A percentile compares a stretch with the other conserved stretches of the same genome.
These are phyloP conservation scores for Stereum hirsutum DNA, from an alignment of 1,284 basidiomycete genomes.

Conservation along the genomic window DNA sequence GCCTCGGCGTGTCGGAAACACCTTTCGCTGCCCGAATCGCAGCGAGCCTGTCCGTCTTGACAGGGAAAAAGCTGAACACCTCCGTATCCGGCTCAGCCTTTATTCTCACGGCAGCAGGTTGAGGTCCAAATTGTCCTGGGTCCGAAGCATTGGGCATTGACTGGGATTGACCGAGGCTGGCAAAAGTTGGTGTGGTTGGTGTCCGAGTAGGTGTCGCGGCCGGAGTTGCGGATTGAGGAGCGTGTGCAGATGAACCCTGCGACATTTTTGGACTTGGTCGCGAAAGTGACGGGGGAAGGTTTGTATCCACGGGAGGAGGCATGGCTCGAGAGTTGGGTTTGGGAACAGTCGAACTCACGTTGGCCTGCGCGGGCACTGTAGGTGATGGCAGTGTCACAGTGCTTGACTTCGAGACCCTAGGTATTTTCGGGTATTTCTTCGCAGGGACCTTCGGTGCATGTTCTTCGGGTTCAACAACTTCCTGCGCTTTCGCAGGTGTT, in stretches of 20 bases:
- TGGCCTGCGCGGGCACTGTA: background rate
- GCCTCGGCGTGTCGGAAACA: too few species aligned
- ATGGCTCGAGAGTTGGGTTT: too few species aligned
- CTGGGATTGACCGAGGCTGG: too few species aligned
- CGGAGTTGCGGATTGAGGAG: background rate
- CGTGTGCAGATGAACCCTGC: background rate
- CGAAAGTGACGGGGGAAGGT: background rate
- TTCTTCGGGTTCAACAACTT: background rate
- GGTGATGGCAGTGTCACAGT: background rate
- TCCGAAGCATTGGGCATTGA: background rate
- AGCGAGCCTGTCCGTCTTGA: too few species aligned
- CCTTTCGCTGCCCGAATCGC: conserved; percentile 4
- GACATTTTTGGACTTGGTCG: background rate
- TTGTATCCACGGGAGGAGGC: too few species aligned
- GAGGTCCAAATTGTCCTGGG: too few species aligned
- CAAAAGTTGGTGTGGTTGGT: too few species aligned
- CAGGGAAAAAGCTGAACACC: background rate
- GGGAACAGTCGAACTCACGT: too few species aligned
- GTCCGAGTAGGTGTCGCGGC: background rate
- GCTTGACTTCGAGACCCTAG: background rate
- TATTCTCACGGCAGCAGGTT: background rate
- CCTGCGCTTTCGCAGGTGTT: background rate
- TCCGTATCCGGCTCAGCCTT: conserved; percentile 1
- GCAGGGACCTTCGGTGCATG: background rate
- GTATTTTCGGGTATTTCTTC: background rate